Conservation (phyloP, 805 yeast genomes). For the Isabelozyma rhagii region DNA sequence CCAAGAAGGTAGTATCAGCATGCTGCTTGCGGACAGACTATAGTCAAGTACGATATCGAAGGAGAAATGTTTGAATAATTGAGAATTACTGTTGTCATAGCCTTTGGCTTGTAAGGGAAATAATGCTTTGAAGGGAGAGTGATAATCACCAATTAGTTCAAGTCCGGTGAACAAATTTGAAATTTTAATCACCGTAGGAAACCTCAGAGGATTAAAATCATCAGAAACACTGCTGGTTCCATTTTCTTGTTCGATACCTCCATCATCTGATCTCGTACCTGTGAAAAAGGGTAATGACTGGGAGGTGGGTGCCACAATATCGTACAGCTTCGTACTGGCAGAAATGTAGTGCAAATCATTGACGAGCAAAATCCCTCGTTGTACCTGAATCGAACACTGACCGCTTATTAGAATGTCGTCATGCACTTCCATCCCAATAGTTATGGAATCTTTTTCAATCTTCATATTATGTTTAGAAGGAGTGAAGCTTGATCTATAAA, state of each 20-base stretch:
- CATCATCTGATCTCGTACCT: constrained; percentile 32
- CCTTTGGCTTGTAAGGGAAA: constrained; percentile 15
- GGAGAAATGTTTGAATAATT: constrained; percentile 24
- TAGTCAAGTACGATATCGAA: constrained; percentile 29
- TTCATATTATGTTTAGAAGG: constrained; percentile 37
- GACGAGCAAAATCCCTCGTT: constrained; percentile 45
- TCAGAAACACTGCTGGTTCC: constrained; percentile 28
- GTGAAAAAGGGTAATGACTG: constrained; percentile 44
- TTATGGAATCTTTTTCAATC: constrained; percentile 24
- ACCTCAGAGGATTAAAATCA: constrained; percentile 35
- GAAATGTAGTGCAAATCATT: constrained; percentile 33
- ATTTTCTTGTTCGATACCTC: constrained; percentile 9
- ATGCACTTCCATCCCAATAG: constrained; percentile 40
- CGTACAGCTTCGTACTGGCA: constrained; percentile 21
- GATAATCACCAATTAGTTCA: constrained; percentile 39
- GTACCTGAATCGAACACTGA: constrained; percentile 40
- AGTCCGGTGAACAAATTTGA: constrained; percentile 40
- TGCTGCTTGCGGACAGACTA: not conserved
- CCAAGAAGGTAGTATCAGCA: not conserved
- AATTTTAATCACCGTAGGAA: constrained; percentile 41
- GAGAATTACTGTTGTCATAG: constrained; percentile 6
- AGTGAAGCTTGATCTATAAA: constrained; percentile 32
- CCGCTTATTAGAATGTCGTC: constrained; percentile 48
- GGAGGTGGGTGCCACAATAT: constrained; percentile 25
- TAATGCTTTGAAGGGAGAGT: constrained; percentile 44